phyloP scores from a whole-genome alignment of 345 rosid genomes.

The Triadica sebifera region DNA sequence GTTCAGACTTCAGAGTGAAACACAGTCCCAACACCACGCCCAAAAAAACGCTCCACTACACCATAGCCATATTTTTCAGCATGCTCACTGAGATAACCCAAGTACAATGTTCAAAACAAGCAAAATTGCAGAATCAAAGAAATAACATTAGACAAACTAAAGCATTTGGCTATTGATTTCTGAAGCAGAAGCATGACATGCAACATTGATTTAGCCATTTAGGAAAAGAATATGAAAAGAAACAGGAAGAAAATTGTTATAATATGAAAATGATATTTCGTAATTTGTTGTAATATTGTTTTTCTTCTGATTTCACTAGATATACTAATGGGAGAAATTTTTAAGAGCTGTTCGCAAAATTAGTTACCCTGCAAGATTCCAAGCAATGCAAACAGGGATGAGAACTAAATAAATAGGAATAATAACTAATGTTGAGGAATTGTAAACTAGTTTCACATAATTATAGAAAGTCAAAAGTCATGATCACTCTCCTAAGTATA shows the following conservation, averaged over 20 bases:
- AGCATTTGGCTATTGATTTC: not conserved
- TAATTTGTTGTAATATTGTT: not conserved
- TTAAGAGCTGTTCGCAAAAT: not conserved
- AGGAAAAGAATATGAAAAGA: not conserved
- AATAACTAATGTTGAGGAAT: not conserved
- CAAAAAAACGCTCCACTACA: constrained; percentile 93
- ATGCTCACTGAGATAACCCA: constrained; percentile 58
- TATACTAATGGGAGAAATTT: not conserved
- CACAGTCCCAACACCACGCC: constrained; percentile 83
- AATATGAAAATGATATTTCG: too few species aligned
- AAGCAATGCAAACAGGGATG: not conserved
- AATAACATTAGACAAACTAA: not conserved
- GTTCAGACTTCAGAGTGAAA: constrained; percentile 91
- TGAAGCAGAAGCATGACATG: constrained; percentile 1
- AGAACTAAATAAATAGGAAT: not conserved
- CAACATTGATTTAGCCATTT: not conserved
- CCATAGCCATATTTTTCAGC: constrained; percentile 82
- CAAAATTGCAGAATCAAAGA: not conserved
- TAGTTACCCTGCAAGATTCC: not conserved
- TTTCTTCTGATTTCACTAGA: not conserved
- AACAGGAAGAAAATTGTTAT: too few species aligned
- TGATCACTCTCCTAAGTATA: not conserved
- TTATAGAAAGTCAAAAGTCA: not conserved
- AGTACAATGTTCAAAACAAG: constrained; percentile 2
- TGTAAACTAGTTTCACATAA: not conserved